Evolutionary conservation across 805 yeast species (phyloP), one percentile per base, ranked within the genome.

Genomic region (Candida andamanensis): DNA sequence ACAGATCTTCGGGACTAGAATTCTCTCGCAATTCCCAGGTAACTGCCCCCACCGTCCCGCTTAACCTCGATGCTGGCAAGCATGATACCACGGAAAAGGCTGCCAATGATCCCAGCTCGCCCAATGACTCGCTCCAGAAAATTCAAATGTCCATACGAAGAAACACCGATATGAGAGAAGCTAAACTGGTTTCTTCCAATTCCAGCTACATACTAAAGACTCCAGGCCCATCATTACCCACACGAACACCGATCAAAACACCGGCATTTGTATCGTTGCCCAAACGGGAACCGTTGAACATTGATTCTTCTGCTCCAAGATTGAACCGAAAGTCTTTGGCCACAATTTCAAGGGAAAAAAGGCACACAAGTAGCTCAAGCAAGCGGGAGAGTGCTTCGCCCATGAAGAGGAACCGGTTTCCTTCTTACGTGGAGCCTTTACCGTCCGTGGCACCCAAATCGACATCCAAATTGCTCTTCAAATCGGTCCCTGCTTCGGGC

Each of bases 251-350:
- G 2, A 52, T 50, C 22, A 33, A 63, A 23, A 46, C 57, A 8
- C 58, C 68, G 1, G 49, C 54, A 4, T 63, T 56, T 35, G 63
- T 59, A 1, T 45, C 66, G 1, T 39, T 63, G 13, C 70, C 70
- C 1, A 46, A 63, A 6, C 42, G 65, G 26, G 67, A 60, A 24
- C 70, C 70, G 4, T 49, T 63, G 13, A 44, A 54, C 12, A 49
- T 53, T 4, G 44, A 45, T 21, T 47, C 58, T 4, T 31, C 50
- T 5, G 37, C 37, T n/a, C 28, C 39, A 14, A 35, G 29, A 11
- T 19, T 33, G 17, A 32, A 30, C n/a, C 29, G 40, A 11, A 41
- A 35, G 28, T 35, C 40, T 6, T 9, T 32, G 2, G 27, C 32
- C 6, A 22, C 32, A 6, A 5, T 24, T 28, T n/a, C 35, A 21